Evolutionary conservation across 257 asterid species (phyloP), one percentile per base, ranked within the genome.

Genomic region (Fraxinus americana): DNA sequence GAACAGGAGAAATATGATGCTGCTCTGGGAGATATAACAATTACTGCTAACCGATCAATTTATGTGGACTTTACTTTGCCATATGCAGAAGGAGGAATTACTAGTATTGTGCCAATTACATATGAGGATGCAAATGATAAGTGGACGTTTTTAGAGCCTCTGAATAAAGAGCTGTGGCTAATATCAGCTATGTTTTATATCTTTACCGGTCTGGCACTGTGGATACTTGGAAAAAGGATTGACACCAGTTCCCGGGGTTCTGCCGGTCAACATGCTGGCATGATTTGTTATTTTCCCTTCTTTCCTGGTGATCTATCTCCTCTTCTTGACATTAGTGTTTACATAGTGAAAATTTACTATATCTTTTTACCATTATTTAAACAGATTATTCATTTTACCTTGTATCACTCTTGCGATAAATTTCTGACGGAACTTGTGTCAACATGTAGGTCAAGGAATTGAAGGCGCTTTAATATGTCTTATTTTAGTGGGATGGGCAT

Each of bases 401-500:
- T 52, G 61, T 52, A 19, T 52, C 21, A 5, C 16, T 43, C 17
- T 12, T 43, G 5, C 17, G 4, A 43, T 12, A 43, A 43, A 69
- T 69, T 70, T 17, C 43, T 34, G n/a, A 38, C 35, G 67, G 1
- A 67, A 39, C 39, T 69, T 43, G 63, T 39, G 17, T 59, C n/a
- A 43, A 59, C 57, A 43, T 83, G 87, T 78, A 89, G 94, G 83
- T 66, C 86, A 87, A 79, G 77, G 84, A 67, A 54, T 86, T 32
- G 75, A 83, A 59, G 80, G 75, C 75, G 78, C 70, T 70, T 79
- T 89, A 61, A 57, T 88, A 29, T 80, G 86, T 71, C 57, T 89
- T 52, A 79, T 87, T 78, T 13, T 89, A n/a, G 83, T 83, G 57
- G 78, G 79, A 65, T 87, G 93, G 90, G 86, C 85, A 19, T 81